Conservation (phyloP, 1,284 basidiomycete species). For the Veloporphyrellus conicus region DNA sequence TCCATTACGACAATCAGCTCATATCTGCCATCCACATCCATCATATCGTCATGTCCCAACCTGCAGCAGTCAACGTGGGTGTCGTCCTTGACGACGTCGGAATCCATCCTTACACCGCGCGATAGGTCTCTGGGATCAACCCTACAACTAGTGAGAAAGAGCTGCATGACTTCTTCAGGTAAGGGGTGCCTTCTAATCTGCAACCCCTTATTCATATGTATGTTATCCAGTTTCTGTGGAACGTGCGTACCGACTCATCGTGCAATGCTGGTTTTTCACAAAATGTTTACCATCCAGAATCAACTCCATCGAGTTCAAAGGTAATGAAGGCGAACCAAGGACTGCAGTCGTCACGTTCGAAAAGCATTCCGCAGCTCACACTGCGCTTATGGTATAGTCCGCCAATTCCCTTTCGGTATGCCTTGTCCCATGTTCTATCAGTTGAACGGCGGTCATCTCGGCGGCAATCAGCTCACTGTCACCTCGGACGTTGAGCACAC, state of each 20-base stretch:
- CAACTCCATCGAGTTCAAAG: conserved; percentile 53
- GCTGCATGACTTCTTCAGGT: conserved; percentile 77
- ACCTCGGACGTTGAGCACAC: conserved; percentile 58
- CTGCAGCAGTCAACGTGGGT: conserved; percentile 25
- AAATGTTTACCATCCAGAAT: conserved; percentile 44
- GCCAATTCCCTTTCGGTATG: not conserved
- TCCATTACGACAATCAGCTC: conserved; percentile 6
- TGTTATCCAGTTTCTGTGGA: conserved; percentile 63
- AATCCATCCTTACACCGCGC: not conserved
- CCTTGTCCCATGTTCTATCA: conserved; percentile 26
- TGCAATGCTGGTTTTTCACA: not conserved
- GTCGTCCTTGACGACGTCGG: not conserved
- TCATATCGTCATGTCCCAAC: conserved; percentile 21
- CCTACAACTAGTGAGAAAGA: conserved; percentile 56
- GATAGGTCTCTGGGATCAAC: conserved; percentile 62
- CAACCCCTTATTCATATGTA: conserved; percentile 10
- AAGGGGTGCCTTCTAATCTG: conserved; percentile 13
- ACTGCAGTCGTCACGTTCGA: conserved; percentile 66
- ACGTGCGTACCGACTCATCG: conserved; percentile 42
- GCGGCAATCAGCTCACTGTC: conserved; percentile 57
- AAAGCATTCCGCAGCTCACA: conserved; percentile 73
- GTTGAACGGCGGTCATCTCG: conserved; percentile 72
- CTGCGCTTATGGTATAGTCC: conserved; percentile 64
- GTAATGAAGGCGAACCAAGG: conserved; percentile 29
- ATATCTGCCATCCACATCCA: not conserved